Base-by-base conservation (phyloP, 805 yeast genomes). In the Saccharomycopsis babjevae region DNA sequence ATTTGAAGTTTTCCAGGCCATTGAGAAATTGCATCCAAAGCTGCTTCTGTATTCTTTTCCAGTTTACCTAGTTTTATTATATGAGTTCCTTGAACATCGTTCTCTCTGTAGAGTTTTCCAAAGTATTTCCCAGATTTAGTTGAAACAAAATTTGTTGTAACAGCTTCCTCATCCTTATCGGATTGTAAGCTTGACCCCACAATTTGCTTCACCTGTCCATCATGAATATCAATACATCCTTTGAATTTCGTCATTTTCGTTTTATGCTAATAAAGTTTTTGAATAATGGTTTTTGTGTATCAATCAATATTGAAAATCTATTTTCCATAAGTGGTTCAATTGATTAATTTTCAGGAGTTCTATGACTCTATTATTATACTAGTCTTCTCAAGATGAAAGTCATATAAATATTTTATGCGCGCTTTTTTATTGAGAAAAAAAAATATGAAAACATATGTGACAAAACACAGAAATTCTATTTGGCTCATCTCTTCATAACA, bases 181-280 rank as follows among this genome's bases (percentile, higher is more conserved):
- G 76, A 74, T 0, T 79, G 77, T 22, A 94, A 76, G 0, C 97
- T 88, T 0, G 97, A 96, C 6, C 99, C 99, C 0, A 94, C 97
- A 59, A 94, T 94, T 71, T 94, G 99, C 69, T 94, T 94, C 63
- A 94, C 99, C 66, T 89, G 86, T 1, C 99, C 99, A 7, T 87
- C 81, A 72, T 94, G 99, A 62, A 94, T 84, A 70, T 94, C 99
- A 43, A 94, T 93, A 69, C 99, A 94, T 0, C 97, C 98, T 68
- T 92, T 82, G 74, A 89, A 94, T 58, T 79, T 79, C 0, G 97
- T 92, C 97, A 92, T 91, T 38, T 25, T 42, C 20, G 7, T 20
- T 20, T n/a, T 20, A 43, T 16, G 7, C 3, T 7, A 4, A 18
- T 6, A 28, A 28, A 3, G 6, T 6, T 32, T 36, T 59, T 42